Evolutionary conservation across 176 grass and related monocot species (phyloP), one percentile per base, ranked within the genome.

Genomic region (Panicum miliaceum): DNA sequence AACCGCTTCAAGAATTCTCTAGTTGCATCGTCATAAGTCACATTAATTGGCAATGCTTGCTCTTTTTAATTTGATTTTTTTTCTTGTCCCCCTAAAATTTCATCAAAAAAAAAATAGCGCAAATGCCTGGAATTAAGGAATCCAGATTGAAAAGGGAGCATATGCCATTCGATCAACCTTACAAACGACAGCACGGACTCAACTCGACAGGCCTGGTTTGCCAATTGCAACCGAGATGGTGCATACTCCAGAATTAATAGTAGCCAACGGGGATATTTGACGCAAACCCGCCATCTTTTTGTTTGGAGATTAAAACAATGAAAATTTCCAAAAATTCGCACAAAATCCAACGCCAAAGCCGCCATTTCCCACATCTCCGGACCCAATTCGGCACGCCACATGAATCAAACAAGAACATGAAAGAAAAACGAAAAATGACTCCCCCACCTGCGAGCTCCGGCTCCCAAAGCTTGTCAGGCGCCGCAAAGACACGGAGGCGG

Each of bases 401-500:
- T 11, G 10, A 37, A 72, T 50, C 7, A 26, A 40, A 68, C 4
- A 36, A 34, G 34, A 77, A 20, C 27, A 7, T 15, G 15, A 16
- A 43, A 64, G 25, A 3, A 35, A n/a, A 3, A 53, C 3, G 7
- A 27, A 7, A 29, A 0, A 6, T 4, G 37, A 23, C 54, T n/a
- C 9, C 1, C 52, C 22, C n/a, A 92, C 90, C 90, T 89, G 86
- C 46, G 84, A 81, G 37, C 52, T 64, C 48, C 75, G 64, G 79
- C 80, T 87, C 18, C 90, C 62, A n/a, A 81, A 75, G n/a, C 64
- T 89, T 6, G 80, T 77, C 5, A 81, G 37, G 53, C 70, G 90
- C 12, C 84, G 75, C 40, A 37, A 7, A 48, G 84, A 89, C 18
- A 27, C 40, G 32, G 92, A 69, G 38, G 81, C 1, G 29, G 76